Base-by-base conservation (phyloP, 352 stramenopile species). In the Globisporangium polare region DNA sequence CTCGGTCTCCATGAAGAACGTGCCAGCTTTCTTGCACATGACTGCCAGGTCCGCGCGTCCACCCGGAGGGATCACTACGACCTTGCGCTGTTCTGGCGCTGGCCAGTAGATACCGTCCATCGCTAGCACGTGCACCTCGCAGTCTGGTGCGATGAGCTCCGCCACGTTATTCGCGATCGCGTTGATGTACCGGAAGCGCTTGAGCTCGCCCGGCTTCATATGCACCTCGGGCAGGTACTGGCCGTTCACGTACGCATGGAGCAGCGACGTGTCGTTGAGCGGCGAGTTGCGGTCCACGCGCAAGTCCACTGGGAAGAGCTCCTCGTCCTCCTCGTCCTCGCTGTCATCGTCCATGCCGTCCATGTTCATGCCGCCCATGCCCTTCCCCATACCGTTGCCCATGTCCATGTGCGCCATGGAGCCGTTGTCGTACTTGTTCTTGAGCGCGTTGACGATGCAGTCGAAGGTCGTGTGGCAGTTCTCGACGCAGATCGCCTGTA, bases 91-190 rank as follows among this genome's bases (percentile, higher is more conserved):
- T 43, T 61, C 71, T 1, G 81, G 81, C 41, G 68, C 66, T 17
- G 62, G 55, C 51, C 78, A 77, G 60, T 89, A 91, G 53, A 93
- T 81, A 15, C 84, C 80, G 58, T 93, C 84, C 66, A 85, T 84
- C 13, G 80, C 78, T 5, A 93, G 51, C 42, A 93, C 74, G 52
- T 80, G 61, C 47, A 89, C 56, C 29, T 75, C 70, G 50, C 84
- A 93, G 5, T 61, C 70, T 15, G 74, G 82, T 18, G 71, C 73
- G 29, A 89, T 69, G 13, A 93, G 60, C 65, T 93, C 84, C 6
- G 73, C 77, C 9, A 91, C 77, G 68, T 88, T 91, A 60, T 93
- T 93, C n/a, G 84, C 77, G 55, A 93, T 89, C 22, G 84, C 81
- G 57, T 93, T 93, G 37, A 93, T 62, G 58, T 80, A 83, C 9